Evolutionary conservation across 2,329 filamentous ascomycete species (phyloP).

Genomic region (Allantophomopsis cytisporea): DNA sequence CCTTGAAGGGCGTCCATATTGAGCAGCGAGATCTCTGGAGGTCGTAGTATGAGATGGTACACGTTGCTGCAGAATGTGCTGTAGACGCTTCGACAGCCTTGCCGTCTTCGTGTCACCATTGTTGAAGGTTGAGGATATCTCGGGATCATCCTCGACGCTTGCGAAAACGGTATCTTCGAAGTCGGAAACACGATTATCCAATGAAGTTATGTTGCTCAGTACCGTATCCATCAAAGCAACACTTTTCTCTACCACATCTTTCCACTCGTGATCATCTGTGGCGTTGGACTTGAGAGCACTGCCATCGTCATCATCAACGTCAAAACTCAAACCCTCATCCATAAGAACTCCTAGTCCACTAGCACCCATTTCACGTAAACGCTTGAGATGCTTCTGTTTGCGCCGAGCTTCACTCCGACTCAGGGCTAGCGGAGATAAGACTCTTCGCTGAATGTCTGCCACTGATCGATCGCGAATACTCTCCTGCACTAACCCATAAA

Average conservation of each 20-base stretch:
- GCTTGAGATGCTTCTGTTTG: constrained; percentile 60
- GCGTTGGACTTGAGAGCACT: constrained; percentile 28
- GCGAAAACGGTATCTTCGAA: constrained; percentile 55
- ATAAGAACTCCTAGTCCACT: constrained; percentile 79
- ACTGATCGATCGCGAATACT: constrained; percentile 63
- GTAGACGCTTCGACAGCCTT: constrained; percentile 51
- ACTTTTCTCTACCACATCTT: constrained; percentile 64
- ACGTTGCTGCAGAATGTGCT: constrained; percentile 52
- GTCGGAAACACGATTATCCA: constrained; percentile 47
- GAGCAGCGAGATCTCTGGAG: constrained; percentile 38
- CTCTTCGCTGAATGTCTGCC: constrained; percentile 52
- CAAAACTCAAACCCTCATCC: constrained; percentile 67
- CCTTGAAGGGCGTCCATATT: constrained; percentile 63
- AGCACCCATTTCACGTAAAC: constrained; percentile 67
- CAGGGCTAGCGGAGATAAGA: constrained; percentile 67
- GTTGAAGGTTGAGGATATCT: constrained; percentile 36
- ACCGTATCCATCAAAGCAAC: constrained; percentile 81
- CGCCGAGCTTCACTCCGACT: constrained; percentile 60
- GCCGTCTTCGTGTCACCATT: constrained; percentile 27
- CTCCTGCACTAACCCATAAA: constrained; percentile 69
- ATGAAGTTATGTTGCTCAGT: constrained; percentile 52
- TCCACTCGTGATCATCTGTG: constrained; percentile 40
- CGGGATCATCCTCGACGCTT: constrained; percentile 45
- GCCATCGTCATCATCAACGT: constrained; percentile 40
- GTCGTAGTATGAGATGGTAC: constrained; percentile 52